phyloP scores from a whole-genome alignment of 208 protist genomes.

The Vickermania spadyakhi region DNA sequence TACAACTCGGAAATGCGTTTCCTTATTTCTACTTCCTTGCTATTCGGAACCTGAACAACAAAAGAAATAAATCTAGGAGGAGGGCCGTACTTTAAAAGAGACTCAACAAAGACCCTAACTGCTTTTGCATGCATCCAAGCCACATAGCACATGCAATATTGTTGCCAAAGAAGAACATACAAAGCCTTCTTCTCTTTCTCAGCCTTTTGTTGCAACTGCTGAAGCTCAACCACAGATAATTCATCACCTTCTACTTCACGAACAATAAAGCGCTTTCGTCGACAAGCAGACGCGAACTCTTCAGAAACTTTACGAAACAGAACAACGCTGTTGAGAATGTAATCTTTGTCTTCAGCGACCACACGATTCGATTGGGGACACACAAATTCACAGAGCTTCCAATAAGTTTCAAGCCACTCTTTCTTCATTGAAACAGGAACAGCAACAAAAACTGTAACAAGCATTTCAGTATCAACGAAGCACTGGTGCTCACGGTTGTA shows the following conservation, averaged over 20 bases:
- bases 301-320: constrained; percentile 80
- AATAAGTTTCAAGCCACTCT: constrained; percentile 77
- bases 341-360: constrained; percentile 85
- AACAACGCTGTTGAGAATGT: constrained; percentile 83
- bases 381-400: constrained; percentile 76
- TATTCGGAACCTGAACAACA: constrained; percentile 53
- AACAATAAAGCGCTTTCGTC: constrained; percentile 70
- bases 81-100: constrained; percentile 83
- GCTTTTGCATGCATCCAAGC: constrained; percentile 91
- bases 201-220: constrained; percentile 61
- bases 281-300: constrained; percentile 70
- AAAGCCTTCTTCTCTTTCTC: constrained; percentile 76
- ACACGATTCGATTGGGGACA: constrained; percentile 76
- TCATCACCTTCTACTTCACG: constrained; percentile 77
- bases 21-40: constrained; percentile 68
- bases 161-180: constrained; percentile 72
- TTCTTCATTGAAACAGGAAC: constrained; percentile 53
- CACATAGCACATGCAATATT: constrained; percentile 84
- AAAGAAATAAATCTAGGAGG: constrained; percentile 81
- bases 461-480: constrained; percentile 79
- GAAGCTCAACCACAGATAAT: constrained; percentile 42
- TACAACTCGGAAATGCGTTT: constrained; percentile 69
- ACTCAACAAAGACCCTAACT: constrained; percentile 87
- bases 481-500: constrained; percentile 58
- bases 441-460: constrained; percentile 81